These are phyloP conservation scores for Phytophthora podocarpi DNA, from an alignment of 352 stramenopile genomes.

Conservation along the genomic window DNA sequence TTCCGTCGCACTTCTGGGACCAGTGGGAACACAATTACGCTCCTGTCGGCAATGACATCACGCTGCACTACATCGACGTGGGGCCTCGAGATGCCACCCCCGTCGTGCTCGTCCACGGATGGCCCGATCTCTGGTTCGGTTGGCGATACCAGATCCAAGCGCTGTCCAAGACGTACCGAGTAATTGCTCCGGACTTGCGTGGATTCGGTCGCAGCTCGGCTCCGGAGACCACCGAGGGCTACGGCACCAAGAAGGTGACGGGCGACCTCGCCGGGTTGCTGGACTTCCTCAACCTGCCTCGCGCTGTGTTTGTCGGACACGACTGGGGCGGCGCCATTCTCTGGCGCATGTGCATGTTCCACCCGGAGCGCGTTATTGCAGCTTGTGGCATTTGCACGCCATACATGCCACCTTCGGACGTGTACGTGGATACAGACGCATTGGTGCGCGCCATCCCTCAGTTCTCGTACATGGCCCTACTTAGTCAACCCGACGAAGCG, in stretches of 20 bases:
- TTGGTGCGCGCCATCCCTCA: slow-evolving; percentile 49
- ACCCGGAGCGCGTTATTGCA: slow-evolving; percentile 55
- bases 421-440: slow-evolving; percentile 50
- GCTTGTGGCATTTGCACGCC: slow-evolving; percentile 63
- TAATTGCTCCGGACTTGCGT: slow-evolving; percentile 60
- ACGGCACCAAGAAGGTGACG: slow-evolving; percentile 62
- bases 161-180: slow-evolving; percentile 49
- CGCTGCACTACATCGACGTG: slow-evolving; percentile 67
- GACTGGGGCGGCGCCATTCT: slow-evolving; percentile 65
- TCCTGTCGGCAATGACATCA: slow-evolving; percentile 36
- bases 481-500: slow-evolving; percentile 41
- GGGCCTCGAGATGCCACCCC: slow-evolving; percentile 54
- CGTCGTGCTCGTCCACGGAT: slow-evolving; percentile 72
- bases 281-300: slow-evolving; percentile 64
- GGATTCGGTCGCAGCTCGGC: slow-evolving; percentile 63
- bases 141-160: slow-evolving; percentile 70
- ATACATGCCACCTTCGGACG: slow-evolving; percentile 49
- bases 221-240: slow-evolving; percentile 39
- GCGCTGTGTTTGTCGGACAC: slow-evolving; percentile 70
- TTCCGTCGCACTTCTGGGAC: slow-evolving; percentile 36
- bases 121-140: slow-evolving; percentile 77
- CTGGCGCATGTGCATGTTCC: slow-evolving; percentile 75
- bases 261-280: slow-evolving; percentile 47
- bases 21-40: slow-evolving; percentile 33
- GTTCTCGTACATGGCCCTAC: slow-evolving; percentile 72